Conservation (phyloP, 805 yeast species). For the Blastobotrys americana region DNA sequence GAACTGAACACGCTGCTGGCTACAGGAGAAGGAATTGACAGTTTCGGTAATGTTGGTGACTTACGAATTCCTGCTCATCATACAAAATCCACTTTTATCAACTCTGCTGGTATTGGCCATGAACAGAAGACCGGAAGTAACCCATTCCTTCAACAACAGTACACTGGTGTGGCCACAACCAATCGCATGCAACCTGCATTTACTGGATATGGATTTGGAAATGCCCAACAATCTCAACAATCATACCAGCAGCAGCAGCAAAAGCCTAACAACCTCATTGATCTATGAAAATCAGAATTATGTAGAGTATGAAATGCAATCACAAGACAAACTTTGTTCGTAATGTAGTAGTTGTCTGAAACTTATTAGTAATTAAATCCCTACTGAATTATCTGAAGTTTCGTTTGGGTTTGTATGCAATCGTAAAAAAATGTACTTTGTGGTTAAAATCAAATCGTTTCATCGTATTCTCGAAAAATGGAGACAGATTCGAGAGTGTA, state of each 20-base stretch:
- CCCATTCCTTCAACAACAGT: conserved; percentile 62
- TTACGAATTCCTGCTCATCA: conserved; percentile 87
- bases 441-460: too few relatives aligned
- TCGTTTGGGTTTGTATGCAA: too few relatives aligned
- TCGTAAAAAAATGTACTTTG: too few relatives aligned
- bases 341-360: too few relatives aligned
- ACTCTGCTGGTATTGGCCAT: conserved; percentile 58
- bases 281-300: conserved; percentile 17
- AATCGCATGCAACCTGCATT: conserved; percentile 63
- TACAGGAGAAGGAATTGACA: conserved; percentile 85
- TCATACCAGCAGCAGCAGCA: conserved; percentile 15
- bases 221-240: conserved; percentile 39
- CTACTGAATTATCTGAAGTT: too few relatives aligned
- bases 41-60: conserved; percentile 84
- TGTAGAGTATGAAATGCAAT: too few relatives aligned
- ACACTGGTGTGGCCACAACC: conserved; percentile 62
- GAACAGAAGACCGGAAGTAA: conserved; percentile 34
- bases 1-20: conserved; percentile 75
- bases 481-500: too few relatives aligned
- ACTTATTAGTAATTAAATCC: too few relatives aligned
- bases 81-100: conserved; percentile 74
- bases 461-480: too few relatives aligned
- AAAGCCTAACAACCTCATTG: conserved; percentile 25
- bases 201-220: conserved; percentile 94
- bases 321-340: too few relatives aligned